phyloP scores from a whole-genome alignment of 148 eudicot genomes.

The Heliamphora exappendiculata region DNA sequence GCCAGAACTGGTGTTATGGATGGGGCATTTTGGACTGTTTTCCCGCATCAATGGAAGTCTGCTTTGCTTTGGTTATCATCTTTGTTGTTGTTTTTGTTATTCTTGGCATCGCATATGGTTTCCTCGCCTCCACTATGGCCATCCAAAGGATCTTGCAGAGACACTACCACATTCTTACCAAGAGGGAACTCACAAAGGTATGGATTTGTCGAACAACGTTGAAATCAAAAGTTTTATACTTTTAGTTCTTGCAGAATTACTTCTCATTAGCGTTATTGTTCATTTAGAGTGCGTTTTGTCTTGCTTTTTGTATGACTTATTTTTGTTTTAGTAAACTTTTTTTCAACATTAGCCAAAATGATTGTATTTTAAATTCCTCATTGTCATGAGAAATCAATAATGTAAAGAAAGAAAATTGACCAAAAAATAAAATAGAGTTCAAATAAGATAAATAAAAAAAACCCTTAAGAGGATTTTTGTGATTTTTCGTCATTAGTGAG shows the following conservation, averaged over 20 bases:
- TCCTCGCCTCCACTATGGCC: slow-evolving; percentile 84
- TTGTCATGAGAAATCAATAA: too few species aligned
- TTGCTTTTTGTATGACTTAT: too few species aligned
- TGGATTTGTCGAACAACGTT: not conserved
- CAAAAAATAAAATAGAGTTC: too few species aligned
- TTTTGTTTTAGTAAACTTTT: too few species aligned
- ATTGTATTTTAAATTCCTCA: too few species aligned
- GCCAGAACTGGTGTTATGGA: slow-evolving; percentile 87
- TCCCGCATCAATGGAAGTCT: slow-evolving; percentile 86
- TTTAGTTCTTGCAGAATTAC: not conserved
- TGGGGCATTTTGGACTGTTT: slow-evolving; percentile 87
- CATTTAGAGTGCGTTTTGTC: too few species aligned
- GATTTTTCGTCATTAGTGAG: too few species aligned
- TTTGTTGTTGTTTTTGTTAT: slow-evolving; percentile 79
- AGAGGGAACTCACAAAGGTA: slow-evolving; percentile 90
- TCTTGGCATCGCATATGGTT: slow-evolving; percentile 85
- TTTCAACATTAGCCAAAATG: too few species aligned
- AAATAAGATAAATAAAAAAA: too few species aligned
- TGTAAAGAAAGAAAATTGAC: too few species aligned
- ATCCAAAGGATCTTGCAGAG: slow-evolving; percentile 92
- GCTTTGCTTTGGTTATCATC: slow-evolving; percentile 65
- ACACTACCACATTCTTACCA: slow-evolving; percentile 89
- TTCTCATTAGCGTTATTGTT: not conserved
- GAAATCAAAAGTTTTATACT: not conserved
- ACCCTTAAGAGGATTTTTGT: too few species aligned